Evolutionary conservation across 768 basidiomycete species (phyloP), one percentile per base, ranked within the genome.

Genomic region (Russula ochroleuca): DNA sequence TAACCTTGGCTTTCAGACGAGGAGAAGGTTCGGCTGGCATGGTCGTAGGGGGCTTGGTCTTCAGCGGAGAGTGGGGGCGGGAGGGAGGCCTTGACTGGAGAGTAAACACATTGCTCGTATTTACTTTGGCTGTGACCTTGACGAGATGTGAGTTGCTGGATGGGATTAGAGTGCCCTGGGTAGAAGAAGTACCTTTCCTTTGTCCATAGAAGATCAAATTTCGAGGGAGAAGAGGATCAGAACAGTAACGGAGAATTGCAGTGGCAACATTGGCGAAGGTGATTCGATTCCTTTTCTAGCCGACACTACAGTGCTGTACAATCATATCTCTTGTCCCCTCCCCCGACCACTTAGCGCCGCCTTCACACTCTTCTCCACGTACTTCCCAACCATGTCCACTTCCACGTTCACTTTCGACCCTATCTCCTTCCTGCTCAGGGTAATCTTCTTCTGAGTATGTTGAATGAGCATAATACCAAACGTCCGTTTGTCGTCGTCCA

Each of bases 391-490:
- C 85, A 94, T 92, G 72, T 97, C 94, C 49, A 88, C 94, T 77
- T 99, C 97, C 63, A 99, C 83, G 71, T 99, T 99, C 57, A 98
- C 94, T 69, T 81, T 88, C 52, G 83, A 83, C 0, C 94, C 95
- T 1, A 89, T 73, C 3, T 69, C 68, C 74, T 98, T 99, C 65
- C 76, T 81, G 43, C 82, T 81, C 57, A 99, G 79, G 2, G 91
- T 88, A 62, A 98, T 87, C 75, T 87, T 93, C 70, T 86, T 77
- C 72, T 97, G 96, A 13, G 93, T 95, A 75, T 98, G 95, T 69
- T 84, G 84, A 75, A 99, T 95, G 68, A 99, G 83, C 95, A 98
- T 98, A 57, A 99, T 82, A 38, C 87, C 85, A 71, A 98, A 96
- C 48, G 77, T 83, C 43, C 83, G 73, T 64, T 78, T 70, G 28